Conservation (phyloP, 2,329 filamentous ascomycete species). For the Calonectria fujianensis region DNA sequence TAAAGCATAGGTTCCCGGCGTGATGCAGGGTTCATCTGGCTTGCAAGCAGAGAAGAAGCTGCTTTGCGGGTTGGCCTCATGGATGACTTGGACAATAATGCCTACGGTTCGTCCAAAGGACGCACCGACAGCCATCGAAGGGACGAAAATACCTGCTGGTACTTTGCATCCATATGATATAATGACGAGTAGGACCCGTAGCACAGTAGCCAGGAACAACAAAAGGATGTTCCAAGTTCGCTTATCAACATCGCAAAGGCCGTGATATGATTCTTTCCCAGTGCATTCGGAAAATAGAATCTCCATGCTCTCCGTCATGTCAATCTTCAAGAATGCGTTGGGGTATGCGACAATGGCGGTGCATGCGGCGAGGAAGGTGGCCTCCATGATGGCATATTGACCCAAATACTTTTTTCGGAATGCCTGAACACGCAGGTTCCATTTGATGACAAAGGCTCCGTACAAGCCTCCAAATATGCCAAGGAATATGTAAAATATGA, state of each 20-base stretch:
- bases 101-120: slow-evolving; percentile 96
- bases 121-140: slow-evolving; percentile 97
- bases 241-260: slow-evolving; percentile 87
- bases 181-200: slow-evolving; percentile 90
- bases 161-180: slow-evolving; percentile 99
- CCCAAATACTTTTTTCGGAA: slow-evolving; percentile 95
- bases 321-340: slow-evolving; percentile 94
- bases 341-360: slow-evolving; percentile 98
- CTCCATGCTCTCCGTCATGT: slow-evolving; percentile 99
- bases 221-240: slow-evolving; percentile 87
- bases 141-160: slow-evolving; percentile 97
- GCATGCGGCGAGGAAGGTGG: slow-evolving; percentile 85
- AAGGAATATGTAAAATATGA: slow-evolving; percentile 92
- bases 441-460: slow-evolving; percentile 97
- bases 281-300: slow-evolving; percentile 97
- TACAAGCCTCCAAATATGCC: slow-evolving; percentile 96
- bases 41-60: slow-evolving; percentile 92
- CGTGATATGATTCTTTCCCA: slow-evolving; percentile 89
- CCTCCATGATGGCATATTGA: slow-evolving; percentile 89
- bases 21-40: slow-evolving; percentile 96
- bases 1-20: slow-evolving; percentile 97
- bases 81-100: slow-evolving; percentile 91
- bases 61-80: slow-evolving; percentile 88
- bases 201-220: slow-evolving; percentile 84
- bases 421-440: slow-evolving; percentile 92